Evolutionary conservation across 768 basidiomycete species (phyloP).

Genomic region (Suillus lakei): DNA sequence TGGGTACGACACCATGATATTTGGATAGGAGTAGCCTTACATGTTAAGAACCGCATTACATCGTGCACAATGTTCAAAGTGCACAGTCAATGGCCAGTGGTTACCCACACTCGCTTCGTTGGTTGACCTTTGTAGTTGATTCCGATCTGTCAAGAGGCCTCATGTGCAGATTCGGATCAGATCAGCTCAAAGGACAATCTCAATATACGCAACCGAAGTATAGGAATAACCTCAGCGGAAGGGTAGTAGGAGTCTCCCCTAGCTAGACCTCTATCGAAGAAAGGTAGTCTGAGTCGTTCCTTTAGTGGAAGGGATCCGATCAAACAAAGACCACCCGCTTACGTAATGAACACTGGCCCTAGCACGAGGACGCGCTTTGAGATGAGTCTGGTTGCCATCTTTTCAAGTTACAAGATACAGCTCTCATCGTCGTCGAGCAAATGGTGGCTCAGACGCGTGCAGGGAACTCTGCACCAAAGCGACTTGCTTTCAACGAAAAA

Average conservation of each 20-base stretch:
- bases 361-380: slow-evolving; percentile 2
- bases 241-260: too few relatives aligned
- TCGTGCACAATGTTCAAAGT: slow-evolving; percentile 75
- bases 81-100: slow-evolving; percentile 39
- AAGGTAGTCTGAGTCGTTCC: too few relatives aligned
- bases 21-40: slow-evolving; percentile 38
- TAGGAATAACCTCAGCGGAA: too few relatives aligned
- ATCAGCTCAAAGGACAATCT: background rate
- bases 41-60: slow-evolving; percentile 67
- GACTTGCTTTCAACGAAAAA: slow-evolving; percentile 81
- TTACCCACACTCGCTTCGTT: slow-evolving; percentile 57
- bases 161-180: background rate
- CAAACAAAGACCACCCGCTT: background rate
- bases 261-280: too few relatives aligned
- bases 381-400: background rate
- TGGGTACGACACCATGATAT: background rate
- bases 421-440: slow-evolving; percentile 21
- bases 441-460: slow-evolving; percentile 82
- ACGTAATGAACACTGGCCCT: background rate
- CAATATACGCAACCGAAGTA: too few relatives aligned
- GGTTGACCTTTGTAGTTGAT: slow-evolving; percentile 70
- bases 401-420: slow-evolving; percentile 3
- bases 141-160: slow-evolving; percentile 56
- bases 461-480: slow-evolving; percentile 55
- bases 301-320: too few relatives aligned